Percentiles rank a stretch among this genome's conserved stretches.
phyloP scores from a whole-genome alignment of 2,329 filamentous ascomycete species.

The Bretziella fagacearum region DNA sequence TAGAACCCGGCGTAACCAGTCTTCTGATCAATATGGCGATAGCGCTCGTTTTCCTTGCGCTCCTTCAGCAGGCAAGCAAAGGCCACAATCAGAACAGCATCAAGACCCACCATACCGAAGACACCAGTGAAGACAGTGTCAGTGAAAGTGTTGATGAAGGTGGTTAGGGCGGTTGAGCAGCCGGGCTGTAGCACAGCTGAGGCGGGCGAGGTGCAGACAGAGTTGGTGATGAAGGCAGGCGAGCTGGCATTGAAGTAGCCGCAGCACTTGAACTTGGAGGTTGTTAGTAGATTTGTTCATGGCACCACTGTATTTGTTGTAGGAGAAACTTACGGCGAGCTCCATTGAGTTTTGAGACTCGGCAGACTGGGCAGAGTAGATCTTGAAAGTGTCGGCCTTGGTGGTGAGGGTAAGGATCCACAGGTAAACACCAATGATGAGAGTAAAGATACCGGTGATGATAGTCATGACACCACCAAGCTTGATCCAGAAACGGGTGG shows the following conservation, averaged over 20 bases:
- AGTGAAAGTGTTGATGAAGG: constrained; percentile 53
- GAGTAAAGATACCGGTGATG: constrained; percentile 44
- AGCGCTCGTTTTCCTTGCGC: constrained; percentile 62
- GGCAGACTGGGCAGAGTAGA: constrained; percentile 43
- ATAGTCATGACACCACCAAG: constrained; percentile 47
- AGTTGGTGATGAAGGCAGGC: constrained; percentile 54
- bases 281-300: constrained; percentile 1
- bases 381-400: constrained; percentile 39
- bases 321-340: constrained; percentile 34
- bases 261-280: constrained; percentile 54
- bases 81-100: constrained; percentile 50
- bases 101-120: constrained; percentile 61
- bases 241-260: constrained; percentile 59
- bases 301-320: background rate
- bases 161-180: constrained; percentile 50
- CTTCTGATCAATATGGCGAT: constrained; percentile 71
- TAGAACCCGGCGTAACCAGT: constrained; percentile 35
- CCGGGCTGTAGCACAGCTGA: constrained; percentile 53
- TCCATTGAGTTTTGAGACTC: constrained; percentile 53
- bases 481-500: constrained; percentile 53
- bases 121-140: constrained; percentile 63
- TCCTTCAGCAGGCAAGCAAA: constrained; percentile 65
- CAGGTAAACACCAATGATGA: constrained; percentile 47
- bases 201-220: constrained; percentile 50
- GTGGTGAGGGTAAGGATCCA: constrained; percentile 60